Base-by-base conservation (phyloP, 768 basidiomycete species). In the Hygrophorus russula region DNA sequence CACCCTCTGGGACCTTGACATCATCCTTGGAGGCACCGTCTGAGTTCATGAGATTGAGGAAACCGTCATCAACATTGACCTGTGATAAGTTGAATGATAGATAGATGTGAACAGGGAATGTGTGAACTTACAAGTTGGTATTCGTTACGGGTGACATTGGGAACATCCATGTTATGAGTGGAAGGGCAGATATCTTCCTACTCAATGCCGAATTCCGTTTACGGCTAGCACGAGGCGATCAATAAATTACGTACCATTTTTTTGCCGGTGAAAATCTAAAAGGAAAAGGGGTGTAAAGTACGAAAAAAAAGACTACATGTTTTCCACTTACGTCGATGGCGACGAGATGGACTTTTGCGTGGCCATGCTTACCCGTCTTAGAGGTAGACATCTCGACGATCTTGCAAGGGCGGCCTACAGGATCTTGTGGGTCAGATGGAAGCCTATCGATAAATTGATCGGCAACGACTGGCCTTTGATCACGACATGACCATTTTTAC, bases 141-240 rank as follows among this genome's bases (percentile, higher is more conserved):
- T 79, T 99, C 96, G 48, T 68, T 73, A 62, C 94, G 87, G 39
- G 20, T 49, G 61, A 99, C 91, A 68, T 96, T 87, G 64, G 94
- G 94, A 57, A 96, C 94, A 54, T 97, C 93, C 89, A 99, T 92
- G 74, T 99, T 99, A 78, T 99, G 96, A 63, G 94, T 99, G 60
- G 91, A 94, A 56, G 90, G 90, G 55, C 62, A 88, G 64, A 91
- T 87, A 74, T 89, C 88, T 78, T 91, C 88, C 85, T 89, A 60
- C 66, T 14, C 42, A 36, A 19, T 10, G 24, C 27, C 14, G 18
- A 9, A 15, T 4, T 5, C 13, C 9, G 17, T 18, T 18, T 49
- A 13, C 39, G 48, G 46, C n/a, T 24, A 30, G 38, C 35, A 36
- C 35, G 33, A 10, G 35, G 29, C 20, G 24, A 24, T 51, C 12